A percentile compares a stretch with the other conserved stretches of the same genome.
Conservation (phyloP, 2,329 filamentous ascomycete species). For the Cercospora sp. region DNA sequence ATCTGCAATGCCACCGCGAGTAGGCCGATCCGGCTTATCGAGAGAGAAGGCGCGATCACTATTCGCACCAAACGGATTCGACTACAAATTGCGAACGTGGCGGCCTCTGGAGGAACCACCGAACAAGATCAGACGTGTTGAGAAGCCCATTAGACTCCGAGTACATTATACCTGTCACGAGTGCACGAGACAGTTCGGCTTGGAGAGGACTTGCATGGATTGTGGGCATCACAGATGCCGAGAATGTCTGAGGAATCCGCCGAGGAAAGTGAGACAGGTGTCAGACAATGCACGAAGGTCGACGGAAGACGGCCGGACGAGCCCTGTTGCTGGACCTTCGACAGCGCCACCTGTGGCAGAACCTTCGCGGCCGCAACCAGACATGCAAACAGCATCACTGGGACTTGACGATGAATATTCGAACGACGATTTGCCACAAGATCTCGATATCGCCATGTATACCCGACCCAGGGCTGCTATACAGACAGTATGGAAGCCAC, state of each 20-base stretch:
- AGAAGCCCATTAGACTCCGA: constrained; percentile 73
- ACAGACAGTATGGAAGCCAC: constrained; percentile 63
- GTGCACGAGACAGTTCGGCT: constrained; percentile 73
- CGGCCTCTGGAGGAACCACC: constrained; percentile 25
- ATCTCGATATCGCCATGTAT: constrained; percentile 27
- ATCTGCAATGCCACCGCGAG: constrained; percentile 25
- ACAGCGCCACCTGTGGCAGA: constrained; percentile 7
- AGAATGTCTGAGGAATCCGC: constrained; percentile 73
- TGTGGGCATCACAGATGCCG: constrained; percentile 82
- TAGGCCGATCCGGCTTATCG: constrained; percentile 21
- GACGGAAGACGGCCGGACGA: constrained; percentile 29
- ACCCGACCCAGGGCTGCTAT: constrained; percentile 29
- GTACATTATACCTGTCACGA: constrained; percentile 78
- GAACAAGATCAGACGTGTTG: constrained; percentile 34
- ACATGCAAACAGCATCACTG: background rate
- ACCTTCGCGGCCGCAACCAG: constrained; percentile 11
- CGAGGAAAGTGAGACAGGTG: constrained; percentile 61
- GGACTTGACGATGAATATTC: constrained; percentile 20
- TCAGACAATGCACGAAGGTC: constrained; percentile 53
- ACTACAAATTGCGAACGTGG: constrained; percentile 29
- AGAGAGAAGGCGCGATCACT: constrained; percentile 40
- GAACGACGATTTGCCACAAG: constrained; percentile 12
- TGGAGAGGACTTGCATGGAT: constrained; percentile 69
- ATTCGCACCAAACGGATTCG: constrained; percentile 47
- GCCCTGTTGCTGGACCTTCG: background rate